Evolutionary conservation across 768 basidiomycete species (phyloP), one percentile per base, ranked within the genome.

Genomic region (Suillus clintonianus): DNA sequence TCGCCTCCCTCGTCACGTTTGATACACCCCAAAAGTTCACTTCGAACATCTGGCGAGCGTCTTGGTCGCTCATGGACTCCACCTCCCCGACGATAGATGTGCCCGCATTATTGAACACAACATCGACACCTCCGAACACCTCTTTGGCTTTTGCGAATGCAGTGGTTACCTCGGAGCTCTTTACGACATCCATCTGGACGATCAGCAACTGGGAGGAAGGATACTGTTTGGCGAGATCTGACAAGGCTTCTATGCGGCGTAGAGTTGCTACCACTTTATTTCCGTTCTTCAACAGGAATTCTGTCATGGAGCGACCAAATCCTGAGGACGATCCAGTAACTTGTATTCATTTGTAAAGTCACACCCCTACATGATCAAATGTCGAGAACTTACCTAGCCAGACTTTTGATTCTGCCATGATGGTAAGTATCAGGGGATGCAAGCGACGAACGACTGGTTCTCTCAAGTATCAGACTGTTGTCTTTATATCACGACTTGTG

Each of bases 31-130:
- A 78, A 36, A 74, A 78, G 59, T 78, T 72, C 42, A 78, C 74
- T 22, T 82, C 81, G 43, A 84, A 81, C 65, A 77, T 24, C 4
- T 61, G 55, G 24, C 77, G 72, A 15, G 77, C 80, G 1, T 71
- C 69, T 9, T 68, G 67, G 3, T 77, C 74, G 0, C 71, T 66
- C 32, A 73, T 66, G 5, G 68, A 73, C 66, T 83, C 83, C 32
- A 78, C 53, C 59, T 82, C 80, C 34, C 64, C 69, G 19, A 47
- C 51, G 24, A 66, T 45, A 58, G 59, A 71, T 64, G 22, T 64
- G 24, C 77, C 80, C 0, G 80, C 78, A 36, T 79, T 81, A 59
- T 76, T 79, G 65, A 78, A 73, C 14, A 81, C 80, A 32, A 78
- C 72, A 42, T 81, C 79, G 11, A 80, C 42, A 17, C 72, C 67